These are phyloP conservation scores for Apiospora phragmitis DNA, from an alignment of 2,329 filamentous ascomycete genomes.

Conservation along the genomic window DNA sequence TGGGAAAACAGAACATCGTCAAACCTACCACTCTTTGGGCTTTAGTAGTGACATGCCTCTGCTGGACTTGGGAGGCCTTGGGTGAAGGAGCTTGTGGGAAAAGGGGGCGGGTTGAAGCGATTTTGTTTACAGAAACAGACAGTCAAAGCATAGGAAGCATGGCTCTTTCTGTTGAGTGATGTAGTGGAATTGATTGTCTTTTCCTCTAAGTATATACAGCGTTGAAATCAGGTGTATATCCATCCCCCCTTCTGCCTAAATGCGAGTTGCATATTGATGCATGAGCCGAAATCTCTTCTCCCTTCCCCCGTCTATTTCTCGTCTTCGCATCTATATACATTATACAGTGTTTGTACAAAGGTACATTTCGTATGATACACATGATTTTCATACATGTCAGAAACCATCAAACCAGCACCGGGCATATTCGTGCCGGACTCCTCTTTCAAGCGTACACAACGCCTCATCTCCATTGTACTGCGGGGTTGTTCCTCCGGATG, in stretches of 20 bases:
- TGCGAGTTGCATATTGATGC: not conserved
- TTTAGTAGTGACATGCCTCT: not conserved
- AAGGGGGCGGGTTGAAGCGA: too few relatives aligned
- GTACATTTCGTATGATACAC: not conserved
- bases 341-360: not conserved
- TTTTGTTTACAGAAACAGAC: not conserved
- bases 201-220: not conserved
- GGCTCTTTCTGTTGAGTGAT: not conserved
- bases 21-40: not conserved
- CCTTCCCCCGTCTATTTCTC: not conserved
- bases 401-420: not conserved
- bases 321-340: not conserved
- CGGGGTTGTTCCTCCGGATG: not conserved
- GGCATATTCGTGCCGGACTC: not conserved
- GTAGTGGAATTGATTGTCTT: not conserved
- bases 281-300: not conserved
- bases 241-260: not conserved
- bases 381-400: not conserved
- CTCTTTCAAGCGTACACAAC: not conserved
- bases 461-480: not conserved
- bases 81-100: not conserved
- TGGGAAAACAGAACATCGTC: not conserved
- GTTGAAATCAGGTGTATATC: not conserved
- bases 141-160: too few relatives aligned
- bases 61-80: not conserved